Conservation (phyloP, 192 early-diverging fungal genomes). For the Coemansia sp. region DNA sequence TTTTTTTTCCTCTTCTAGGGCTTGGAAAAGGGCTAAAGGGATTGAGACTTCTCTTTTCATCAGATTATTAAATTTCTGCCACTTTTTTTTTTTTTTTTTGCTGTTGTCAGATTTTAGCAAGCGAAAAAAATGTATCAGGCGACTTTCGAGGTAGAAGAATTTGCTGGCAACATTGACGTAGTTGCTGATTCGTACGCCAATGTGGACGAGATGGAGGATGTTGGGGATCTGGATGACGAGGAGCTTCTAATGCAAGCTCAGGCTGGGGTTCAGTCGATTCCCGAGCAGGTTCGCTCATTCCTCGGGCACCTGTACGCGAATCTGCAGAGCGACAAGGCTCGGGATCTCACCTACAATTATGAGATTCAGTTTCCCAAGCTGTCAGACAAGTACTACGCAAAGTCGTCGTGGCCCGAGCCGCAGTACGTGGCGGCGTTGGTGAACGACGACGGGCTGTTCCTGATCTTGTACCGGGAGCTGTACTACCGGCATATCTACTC, state of each 20-base stretch:
- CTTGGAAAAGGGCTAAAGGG: background rate
- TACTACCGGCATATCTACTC: constrained; percentile 98
- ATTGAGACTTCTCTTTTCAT: background rate
- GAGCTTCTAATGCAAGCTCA: constrained; percentile 40
- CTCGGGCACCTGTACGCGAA: constrained; percentile 77
- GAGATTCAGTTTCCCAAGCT: constrained; percentile 87
- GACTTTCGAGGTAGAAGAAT: constrained; percentile 49
- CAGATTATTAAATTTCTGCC: background rate
- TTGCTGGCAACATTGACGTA: constrained; percentile 49
- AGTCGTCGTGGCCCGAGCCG: constrained; percentile 86
- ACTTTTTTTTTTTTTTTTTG: background rate
- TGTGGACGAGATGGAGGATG: constrained; percentile 34
- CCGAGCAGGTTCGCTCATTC: constrained; percentile 82
- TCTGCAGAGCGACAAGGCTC: constrained; percentile 74
- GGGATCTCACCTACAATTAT: constrained; percentile 85
- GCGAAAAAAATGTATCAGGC: constrained; percentile 44
- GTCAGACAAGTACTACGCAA: constrained; percentile 88
- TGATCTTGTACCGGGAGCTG: constrained; percentile 93
- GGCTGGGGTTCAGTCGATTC: constrained; percentile 61
- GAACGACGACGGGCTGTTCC: constrained; percentile 77
- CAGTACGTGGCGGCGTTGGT: constrained; percentile 78
- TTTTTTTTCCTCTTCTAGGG: constrained; percentile 12
- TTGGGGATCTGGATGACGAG: constrained; percentile 36
- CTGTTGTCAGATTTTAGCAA: background rate
- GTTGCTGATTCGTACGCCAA: constrained; percentile 48